A percentile compares a stretch with the other conserved stretches of the same genome.
Evolutionary conservation across 768 basidiomycete species (phyloP).

Genomic region (Leccinum disarticulatum): DNA sequence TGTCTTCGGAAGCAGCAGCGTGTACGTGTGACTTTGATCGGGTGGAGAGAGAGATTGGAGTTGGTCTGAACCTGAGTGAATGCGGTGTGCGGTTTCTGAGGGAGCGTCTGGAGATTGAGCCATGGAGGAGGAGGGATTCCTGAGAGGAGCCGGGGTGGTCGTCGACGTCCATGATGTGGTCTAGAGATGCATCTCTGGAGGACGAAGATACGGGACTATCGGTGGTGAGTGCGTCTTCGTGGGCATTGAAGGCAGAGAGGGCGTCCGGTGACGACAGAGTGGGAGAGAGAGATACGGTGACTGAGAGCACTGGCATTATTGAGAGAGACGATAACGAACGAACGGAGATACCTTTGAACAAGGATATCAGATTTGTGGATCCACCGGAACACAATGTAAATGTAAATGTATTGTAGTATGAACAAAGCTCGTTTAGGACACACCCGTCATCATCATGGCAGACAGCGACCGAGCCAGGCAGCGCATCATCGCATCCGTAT

Average conservation of each 20-base stretch:
- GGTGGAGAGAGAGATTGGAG: slow-evolving; percentile 23
- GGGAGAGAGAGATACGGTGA: slow-evolving; percentile 23
- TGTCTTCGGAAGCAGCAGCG: slow-evolving; percentile 27
- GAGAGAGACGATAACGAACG: slow-evolving; percentile 7
- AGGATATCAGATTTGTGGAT: slow-evolving; percentile 4
- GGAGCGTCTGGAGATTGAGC: slow-evolving; percentile 25
- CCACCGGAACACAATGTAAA: background rate
- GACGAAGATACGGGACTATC: slow-evolving; percentile 34
- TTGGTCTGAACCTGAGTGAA: slow-evolving; percentile 25
- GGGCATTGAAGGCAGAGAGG: slow-evolving; percentile 33
- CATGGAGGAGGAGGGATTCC: slow-evolving; percentile 27
- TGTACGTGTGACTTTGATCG: slow-evolving; percentile 27
- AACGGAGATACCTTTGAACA: slow-evolving; percentile 4
- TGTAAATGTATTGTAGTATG: too few relatives aligned
- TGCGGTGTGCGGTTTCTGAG: slow-evolving; percentile 24
- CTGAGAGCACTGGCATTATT: slow-evolving; percentile 24
- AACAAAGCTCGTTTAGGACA: slow-evolving; percentile 12
- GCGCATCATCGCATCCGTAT: slow-evolving; percentile 81
- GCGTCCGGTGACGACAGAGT: slow-evolving; percentile 33
- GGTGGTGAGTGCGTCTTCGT: slow-evolving; percentile 28
- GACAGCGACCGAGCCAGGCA: slow-evolving; percentile 55
- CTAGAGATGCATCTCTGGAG: slow-evolving; percentile 34
- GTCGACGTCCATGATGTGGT: slow-evolving; percentile 28
- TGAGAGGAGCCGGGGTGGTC: slow-evolving; percentile 22
- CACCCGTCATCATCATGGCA: slow-evolving; percentile 28